A percentile compares a stretch with the other conserved stretches of the same genome.
phyloP scores from a whole-genome alignment of 352 stramenopile species.

The Phytophthora pini region DNA sequence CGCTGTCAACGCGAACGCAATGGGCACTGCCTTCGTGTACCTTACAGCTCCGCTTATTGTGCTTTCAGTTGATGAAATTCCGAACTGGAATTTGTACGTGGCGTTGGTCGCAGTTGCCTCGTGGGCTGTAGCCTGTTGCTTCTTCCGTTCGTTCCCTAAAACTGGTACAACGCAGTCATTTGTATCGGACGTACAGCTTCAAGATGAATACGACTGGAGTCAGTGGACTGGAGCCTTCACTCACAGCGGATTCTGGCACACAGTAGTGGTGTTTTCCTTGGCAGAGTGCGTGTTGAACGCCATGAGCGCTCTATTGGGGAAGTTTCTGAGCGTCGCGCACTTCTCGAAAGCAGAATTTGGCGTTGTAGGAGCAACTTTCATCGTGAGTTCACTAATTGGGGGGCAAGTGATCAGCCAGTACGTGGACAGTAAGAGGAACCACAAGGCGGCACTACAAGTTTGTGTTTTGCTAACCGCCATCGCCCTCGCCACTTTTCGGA shows the following conservation, averaged over 20 bases:
- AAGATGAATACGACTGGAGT: constrained; percentile 72
- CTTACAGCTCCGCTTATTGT: constrained; percentile 56
- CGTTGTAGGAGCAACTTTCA: constrained; percentile 69
- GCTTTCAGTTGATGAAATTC: constrained; percentile 33
- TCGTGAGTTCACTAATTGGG: constrained; percentile 71
- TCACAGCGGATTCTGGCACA: constrained; percentile 66
- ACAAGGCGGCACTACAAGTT: constrained; percentile 55
- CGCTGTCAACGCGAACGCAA: constrained; percentile 70
- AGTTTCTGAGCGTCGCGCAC: constrained; percentile 58
- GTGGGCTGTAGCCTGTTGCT: constrained; percentile 25
- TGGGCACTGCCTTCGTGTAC: constrained; percentile 69
- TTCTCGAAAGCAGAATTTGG: constrained; percentile 69
- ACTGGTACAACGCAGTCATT: constrained; percentile 39
- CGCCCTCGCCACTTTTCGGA: constrained; percentile 50
- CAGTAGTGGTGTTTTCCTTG: constrained; percentile 60
- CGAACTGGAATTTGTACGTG: constrained; percentile 52
- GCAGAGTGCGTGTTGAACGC: constrained; percentile 76
- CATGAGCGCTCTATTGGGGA: constrained; percentile 68
- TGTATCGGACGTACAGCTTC: constrained; percentile 52
- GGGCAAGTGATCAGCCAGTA: constrained; percentile 66
- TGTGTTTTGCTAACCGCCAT: constrained; percentile 52
- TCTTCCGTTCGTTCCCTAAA: constrained; percentile 53
- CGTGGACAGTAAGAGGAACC: constrained; percentile 60
- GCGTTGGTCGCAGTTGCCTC: constrained; percentile 34
- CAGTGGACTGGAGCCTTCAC: constrained; percentile 67